A percentile compares a stretch with the other conserved stretches of the same genome.
phyloP scores from a whole-genome alignment of 306 rosid species.

The Cucurbita ficifolia region DNA sequence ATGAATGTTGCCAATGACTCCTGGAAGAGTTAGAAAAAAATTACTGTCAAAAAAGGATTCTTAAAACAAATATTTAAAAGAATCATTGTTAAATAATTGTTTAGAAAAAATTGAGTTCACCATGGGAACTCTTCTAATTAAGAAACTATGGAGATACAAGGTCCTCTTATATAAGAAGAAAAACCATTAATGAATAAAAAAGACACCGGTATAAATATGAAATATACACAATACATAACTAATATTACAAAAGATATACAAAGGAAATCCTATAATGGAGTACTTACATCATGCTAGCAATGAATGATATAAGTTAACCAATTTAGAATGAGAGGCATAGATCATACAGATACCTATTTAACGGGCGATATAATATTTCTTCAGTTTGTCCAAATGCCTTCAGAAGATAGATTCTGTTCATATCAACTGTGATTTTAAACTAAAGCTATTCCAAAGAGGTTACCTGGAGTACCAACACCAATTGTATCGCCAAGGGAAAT shows the following conservation, averaged over 20 bases:
- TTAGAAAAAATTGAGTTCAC: too few species aligned
- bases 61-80: too few species aligned
- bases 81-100: too few species aligned
- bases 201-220: too few species aligned
- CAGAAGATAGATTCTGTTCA: background rate
- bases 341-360: conserved; percentile 1
- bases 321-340: background rate
- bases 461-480: conserved; percentile 97
- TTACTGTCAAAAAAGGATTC: too few species aligned
- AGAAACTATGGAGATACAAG: too few species aligned
- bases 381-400: background rate
- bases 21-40: too few species aligned
- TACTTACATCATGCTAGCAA: background rate
- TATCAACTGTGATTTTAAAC: background rate
- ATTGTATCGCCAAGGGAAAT: conserved; percentile 93
- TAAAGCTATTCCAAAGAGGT: conserved; percentile 8
- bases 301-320: background rate
- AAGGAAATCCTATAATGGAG: background rate
- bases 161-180: too few species aligned
- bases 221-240: too few species aligned
- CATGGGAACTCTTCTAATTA: too few species aligned
- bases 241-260: too few species aligned
- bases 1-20: background rate
- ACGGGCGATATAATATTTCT: background rate
- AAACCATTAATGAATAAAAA: too few species aligned